Evolutionary conservation across 1,284 basidiomycete genomes (phyloP).

Genomic region (Bjerkandera adusta): DNA sequence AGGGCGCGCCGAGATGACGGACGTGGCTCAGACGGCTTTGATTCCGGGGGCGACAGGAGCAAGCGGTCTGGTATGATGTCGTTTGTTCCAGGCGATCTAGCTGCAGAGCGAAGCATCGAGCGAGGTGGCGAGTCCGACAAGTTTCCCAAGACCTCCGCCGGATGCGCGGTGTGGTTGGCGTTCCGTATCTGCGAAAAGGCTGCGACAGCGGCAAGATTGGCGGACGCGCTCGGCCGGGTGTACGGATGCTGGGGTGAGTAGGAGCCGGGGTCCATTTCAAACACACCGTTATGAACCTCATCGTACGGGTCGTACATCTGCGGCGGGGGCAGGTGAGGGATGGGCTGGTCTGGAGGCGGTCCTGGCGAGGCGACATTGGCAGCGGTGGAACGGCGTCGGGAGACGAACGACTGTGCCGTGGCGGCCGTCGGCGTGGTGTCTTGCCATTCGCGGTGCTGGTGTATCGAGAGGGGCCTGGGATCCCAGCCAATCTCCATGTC

Average conservation of each 20-base stretch:
- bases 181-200: slow-evolving; percentile 57
- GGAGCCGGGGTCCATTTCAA: slow-evolving; percentile 13
- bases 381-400: slow-evolving; percentile 64
- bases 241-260: slow-evolving; percentile 31
- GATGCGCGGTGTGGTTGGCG: slow-evolving; percentile 36
- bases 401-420: slow-evolving; percentile 32
- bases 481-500: slow-evolving; percentile 57
- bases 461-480: slow-evolving; percentile 38
- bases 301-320: slow-evolving; percentile 28
- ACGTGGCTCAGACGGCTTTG: slow-evolving; percentile 37
- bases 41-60: slow-evolving; percentile 42
- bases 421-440: slow-evolving; percentile 30
- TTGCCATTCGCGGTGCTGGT: slow-evolving; percentile 49
- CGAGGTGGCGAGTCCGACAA: slow-evolving; percentile 51
- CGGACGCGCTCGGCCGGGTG: slow-evolving; percentile 49
- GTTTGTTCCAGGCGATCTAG: slow-evolving; percentile 24
- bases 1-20: slow-evolving; percentile 78
- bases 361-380: slow-evolving; percentile 60
- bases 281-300: slow-evolving; percentile 11
- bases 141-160: slow-evolving; percentile 42
- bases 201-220: slow-evolving; percentile 55
- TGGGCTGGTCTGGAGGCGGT: slow-evolving; percentile 74
- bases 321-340: slow-evolving; percentile 56
- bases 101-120: slow-evolving; percentile 37
- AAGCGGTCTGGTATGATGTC: slow-evolving; percentile 43